Evolutionary conservation across 495 filamentous ascomycete species (phyloP).

Genomic region (Aspergillus hancockii): DNA sequence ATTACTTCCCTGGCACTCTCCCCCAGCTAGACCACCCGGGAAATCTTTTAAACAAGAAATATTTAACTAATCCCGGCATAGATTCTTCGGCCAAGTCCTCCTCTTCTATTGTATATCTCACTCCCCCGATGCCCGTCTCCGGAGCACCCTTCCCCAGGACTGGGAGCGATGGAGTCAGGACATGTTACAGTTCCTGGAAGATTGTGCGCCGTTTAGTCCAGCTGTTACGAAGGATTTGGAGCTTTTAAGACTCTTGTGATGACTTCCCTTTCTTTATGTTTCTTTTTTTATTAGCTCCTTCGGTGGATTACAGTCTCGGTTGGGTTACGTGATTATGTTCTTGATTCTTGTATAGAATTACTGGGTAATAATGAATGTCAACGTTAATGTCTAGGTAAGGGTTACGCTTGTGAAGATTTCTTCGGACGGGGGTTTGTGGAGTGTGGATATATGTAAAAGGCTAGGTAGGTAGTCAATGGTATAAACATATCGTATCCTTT

Average conservation of each 20-base stretch:
- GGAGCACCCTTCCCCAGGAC: constrained; percentile 39
- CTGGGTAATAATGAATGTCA: background rate
- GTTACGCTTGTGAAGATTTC: background rate
- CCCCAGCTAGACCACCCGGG: background rate
- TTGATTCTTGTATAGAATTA: too few relatives aligned
- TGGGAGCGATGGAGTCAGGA: constrained; percentile 51
- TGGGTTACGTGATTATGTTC: background rate
- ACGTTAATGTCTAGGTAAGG: background rate
- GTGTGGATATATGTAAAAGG: background rate
- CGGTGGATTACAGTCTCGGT: background rate
- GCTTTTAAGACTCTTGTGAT: constrained; percentile 36
- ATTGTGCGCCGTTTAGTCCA: constrained; percentile 42
- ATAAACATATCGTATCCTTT: constrained; percentile 3
- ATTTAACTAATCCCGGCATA: constrained; percentile 11
- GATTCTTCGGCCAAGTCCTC: constrained; percentile 51
- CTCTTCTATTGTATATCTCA: constrained; percentile 50
- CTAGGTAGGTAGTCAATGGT: background rate
- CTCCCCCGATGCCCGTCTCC: constrained; percentile 37
- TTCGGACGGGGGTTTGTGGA: background rate
- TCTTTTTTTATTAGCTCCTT: background rate
- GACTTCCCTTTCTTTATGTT: background rate
- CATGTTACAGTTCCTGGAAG: constrained; percentile 47
- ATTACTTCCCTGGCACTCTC: background rate
- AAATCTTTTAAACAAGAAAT: constrained; percentile 3
- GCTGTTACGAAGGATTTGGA: constrained; percentile 48